Base-by-base conservation (phyloP, 2,329 filamentous ascomycete species). In the Blumeria hordei region DNA sequence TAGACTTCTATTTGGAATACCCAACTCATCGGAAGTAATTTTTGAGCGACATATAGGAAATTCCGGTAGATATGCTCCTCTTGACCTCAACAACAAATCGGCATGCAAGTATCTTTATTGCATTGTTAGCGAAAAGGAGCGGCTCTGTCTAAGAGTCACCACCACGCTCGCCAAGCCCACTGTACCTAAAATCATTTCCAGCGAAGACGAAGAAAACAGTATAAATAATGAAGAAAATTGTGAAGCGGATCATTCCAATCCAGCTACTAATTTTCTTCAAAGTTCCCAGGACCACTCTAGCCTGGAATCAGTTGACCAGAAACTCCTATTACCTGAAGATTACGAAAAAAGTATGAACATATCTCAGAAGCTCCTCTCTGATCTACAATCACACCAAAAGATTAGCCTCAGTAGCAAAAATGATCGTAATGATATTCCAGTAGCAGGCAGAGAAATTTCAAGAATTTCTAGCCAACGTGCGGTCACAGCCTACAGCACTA, bases 71-170 rank as follows among this genome's bases (percentile, higher is more conserved):
- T 96, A 84, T 69, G 77, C 96, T 60, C 74, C 77, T 47, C 81
- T 98, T 57, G 83, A 94, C 67, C 73, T 79, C 58, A 73, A 74
- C 66, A 93, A 94, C 65, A 70, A 77, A 8, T 74, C 85, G 49
- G 85, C 94, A 64, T 98, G 94, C 75, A 96, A 95, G 74, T 92
- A 95, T 67, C 81, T 98, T 44, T 90, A 92, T 67, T 83, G 92
- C 64, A 92, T 92, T 61, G 92, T 92, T 60, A 98, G 95, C 73
- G 92, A 92, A 39, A 98, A 98, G 75, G 80, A 88, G 60, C 98
- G 96, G 80, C 81, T 98, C 62, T 88, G 92, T 69, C 77, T 98
- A 57, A 85, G 80, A 61, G 82, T 85, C 39, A 81, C 77, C 14
- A 63, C 74, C 36, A 66, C 64, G 57, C 60, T 66, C 14, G 67